phyloP scores from a whole-genome alignment of 768 basidiomycete species.

The Phlegmacium glaucopus region DNA sequence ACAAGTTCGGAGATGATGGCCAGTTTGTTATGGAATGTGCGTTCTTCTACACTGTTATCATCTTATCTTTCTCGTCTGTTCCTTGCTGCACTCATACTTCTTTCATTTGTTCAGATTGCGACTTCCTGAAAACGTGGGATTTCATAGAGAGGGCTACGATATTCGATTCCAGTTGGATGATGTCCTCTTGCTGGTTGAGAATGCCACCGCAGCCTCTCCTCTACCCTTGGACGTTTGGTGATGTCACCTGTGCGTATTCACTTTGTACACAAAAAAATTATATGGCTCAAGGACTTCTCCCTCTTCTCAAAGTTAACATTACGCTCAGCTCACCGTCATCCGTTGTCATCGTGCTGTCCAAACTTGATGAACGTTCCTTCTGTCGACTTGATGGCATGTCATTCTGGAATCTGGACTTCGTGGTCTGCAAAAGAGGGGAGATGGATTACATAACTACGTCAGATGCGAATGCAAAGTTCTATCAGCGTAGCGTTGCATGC shows the following conservation, averaged over 20 bases:
- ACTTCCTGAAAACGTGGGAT: slow-evolving; percentile 37
- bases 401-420: slow-evolving; percentile 41
- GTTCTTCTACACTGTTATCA: slow-evolving; percentile 4
- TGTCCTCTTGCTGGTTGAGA: slow-evolving; percentile 40
- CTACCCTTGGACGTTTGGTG: slow-evolving; percentile 43
- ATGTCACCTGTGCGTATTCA: slow-evolving; percentile 38
- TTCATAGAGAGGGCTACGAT: slow-evolving; percentile 35
- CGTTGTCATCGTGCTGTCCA: slow-evolving; percentile 41
- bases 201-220: slow-evolving; percentile 29
- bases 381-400: slow-evolving; percentile 32
- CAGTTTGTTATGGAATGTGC: slow-evolving; percentile 45
- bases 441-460: slow-evolving; percentile 26
- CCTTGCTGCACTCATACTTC: background rate
- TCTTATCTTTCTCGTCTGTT: background rate
- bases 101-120: slow-evolving; percentile 20
- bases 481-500: slow-evolving; percentile 30
- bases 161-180: slow-evolving; percentile 39
- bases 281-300: background rate
- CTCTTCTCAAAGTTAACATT: slow-evolving; percentile 9
- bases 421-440: slow-evolving; percentile 37
- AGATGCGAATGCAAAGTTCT: slow-evolving; percentile 17
- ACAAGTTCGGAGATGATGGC: slow-evolving; percentile 39
- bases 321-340: slow-evolving; percentile 29
- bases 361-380: slow-evolving; percentile 43
- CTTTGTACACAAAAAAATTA: background rate